Percentiles rank a stretch among this genome's conserved stretches.
Evolutionary conservation across 495 filamentous ascomycete species (phyloP).

Genomic region (Aspergillus leporis): DNA sequence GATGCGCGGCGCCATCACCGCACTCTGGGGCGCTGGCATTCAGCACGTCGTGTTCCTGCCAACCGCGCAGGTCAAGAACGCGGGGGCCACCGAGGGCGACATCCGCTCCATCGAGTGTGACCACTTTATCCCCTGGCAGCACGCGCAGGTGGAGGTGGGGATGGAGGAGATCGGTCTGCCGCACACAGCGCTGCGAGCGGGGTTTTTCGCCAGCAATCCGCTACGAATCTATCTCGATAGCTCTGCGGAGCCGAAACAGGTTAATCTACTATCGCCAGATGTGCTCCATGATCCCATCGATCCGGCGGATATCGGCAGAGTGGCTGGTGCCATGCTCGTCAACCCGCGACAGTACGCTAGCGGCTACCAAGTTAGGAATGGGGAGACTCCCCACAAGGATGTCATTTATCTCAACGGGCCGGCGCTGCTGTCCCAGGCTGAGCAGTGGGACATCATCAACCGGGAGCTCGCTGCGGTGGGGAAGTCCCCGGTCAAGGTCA

Average conservation of each 20-base stretch:
- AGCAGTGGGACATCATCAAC: too few relatives aligned
- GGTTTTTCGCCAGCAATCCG: constrained; percentile 28
- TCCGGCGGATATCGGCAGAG: constrained; percentile 31
- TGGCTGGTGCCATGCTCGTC: constrained; percentile 28
- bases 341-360: neutral
- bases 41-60: constrained; percentile 34
- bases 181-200: constrained; percentile 30
- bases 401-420: too few relatives aligned
- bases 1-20: constrained; percentile 23
- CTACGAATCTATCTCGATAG: neutral
- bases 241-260: constrained; percentile 12
- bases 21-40: constrained; percentile 30
- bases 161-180: constrained; percentile 29
- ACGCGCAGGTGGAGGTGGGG: constrained; percentile 33
- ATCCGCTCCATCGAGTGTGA: constrained; percentile 9
- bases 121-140: constrained; percentile 24
- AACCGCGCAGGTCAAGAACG: constrained; percentile 12
- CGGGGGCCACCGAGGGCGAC: constrained; percentile 18
- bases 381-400: too few relatives aligned
- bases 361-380: too few relatives aligned
- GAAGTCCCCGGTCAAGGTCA: too few relatives aligned
- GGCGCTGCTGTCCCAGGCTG: too few relatives aligned
- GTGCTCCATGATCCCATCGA: constrained; percentile 28
- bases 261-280: constrained; percentile 20
- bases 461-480: too few relatives aligned